These are phyloP conservation scores for Gaertneriomyces semiglobifer DNA, from an alignment of 192 early-diverging fungal genomes.

Conservation along the genomic window DNA sequence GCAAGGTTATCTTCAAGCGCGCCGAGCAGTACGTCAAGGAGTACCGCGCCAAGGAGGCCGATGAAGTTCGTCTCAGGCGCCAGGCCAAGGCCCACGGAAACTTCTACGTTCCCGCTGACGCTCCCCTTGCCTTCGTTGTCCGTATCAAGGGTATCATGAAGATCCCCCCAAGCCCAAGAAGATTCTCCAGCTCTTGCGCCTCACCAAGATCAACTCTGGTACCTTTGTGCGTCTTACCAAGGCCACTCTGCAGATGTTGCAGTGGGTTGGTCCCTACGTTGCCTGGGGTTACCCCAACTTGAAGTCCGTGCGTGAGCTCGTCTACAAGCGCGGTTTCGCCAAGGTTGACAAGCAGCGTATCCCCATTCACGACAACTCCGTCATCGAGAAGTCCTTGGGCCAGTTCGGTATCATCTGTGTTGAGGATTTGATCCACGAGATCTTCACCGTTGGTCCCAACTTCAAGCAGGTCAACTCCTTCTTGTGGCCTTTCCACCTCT, in stretches of 20 bases:
- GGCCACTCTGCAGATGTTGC: slow-evolving; percentile 96
- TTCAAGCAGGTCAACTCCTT: slow-evolving; percentile 98
- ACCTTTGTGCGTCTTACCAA: slow-evolving; percentile 94
- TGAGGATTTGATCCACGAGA: slow-evolving; percentile 97
- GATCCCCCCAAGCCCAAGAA: slow-evolving; percentile 99
- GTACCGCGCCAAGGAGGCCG: slow-evolving; percentile 84
- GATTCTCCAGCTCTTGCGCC: slow-evolving; percentile 97
- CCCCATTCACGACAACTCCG: slow-evolving; percentile 91
- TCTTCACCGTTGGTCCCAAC: slow-evolving; percentile 96
- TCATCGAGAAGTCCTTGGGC: slow-evolving; percentile 90
- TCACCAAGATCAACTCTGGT: slow-evolving; percentile 99
- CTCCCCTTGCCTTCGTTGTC: slow-evolving; percentile 97
- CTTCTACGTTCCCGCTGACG: slow-evolving; percentile 94
- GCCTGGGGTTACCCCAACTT: slow-evolving; percentile 92
- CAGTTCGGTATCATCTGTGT: slow-evolving; percentile 95
- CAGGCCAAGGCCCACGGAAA: slow-evolving; percentile 85
- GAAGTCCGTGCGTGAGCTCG: slow-evolving; percentile 96
- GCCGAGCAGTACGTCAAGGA: slow-evolving; percentile 98
- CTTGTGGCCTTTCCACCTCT: slow-evolving; percentile 99
- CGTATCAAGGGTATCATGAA: slow-evolving; percentile 99
- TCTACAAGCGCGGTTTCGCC: slow-evolving; percentile 99
- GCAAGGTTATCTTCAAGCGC: slow-evolving; percentile 98
- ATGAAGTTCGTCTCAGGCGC: slow-evolving; percentile 89
- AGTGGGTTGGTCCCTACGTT: slow-evolving; percentile 94
- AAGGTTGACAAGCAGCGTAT: slow-evolving; percentile 98